Evolutionary conservation across 768 basidiomycete species (phyloP), one percentile per base, ranked within the genome.

Genomic region (Gloeophyllum trabeum): DNA sequence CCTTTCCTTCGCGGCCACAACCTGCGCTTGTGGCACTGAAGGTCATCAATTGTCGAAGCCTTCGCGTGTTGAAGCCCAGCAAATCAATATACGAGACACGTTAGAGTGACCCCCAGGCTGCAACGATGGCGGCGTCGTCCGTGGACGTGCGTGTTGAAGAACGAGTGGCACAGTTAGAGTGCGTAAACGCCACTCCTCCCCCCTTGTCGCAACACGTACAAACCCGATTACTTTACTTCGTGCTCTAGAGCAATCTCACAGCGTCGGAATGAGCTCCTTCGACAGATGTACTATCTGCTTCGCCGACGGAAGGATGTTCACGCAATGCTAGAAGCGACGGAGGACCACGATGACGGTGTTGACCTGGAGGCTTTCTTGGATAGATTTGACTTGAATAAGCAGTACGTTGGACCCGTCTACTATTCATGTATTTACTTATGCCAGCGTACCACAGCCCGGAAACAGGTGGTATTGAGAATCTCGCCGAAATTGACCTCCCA

Each of bases 261-360:
- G 37, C 76, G 75, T 49, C 67, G 84, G 57, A 80, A 82, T 77
- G 76, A 65, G 41, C 69, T 86, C 39, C 69, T 88, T 55, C 68
- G 69, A 34, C 73, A 86, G 57, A 77, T 88, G 75, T 81, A 73
- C 61, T 60, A 62, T 41, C 72, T 88, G 66, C 69, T 84, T 39
- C 69, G 66, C 43, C 66, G 66, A 43, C 71, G 73, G 51, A 63
- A 71, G 40, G 63, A 62, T 48, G 52, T 70, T 35, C 70, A 70
- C 19, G 46, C 62, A 24, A 47, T 69, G 28, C 53, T 72, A 23
- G 46, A n/a, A n/a, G n/a, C n/a, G n/a, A n/a, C 53, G 14, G 57
- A 65, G 19, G 65, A 67, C 25, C 58, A 65, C 38, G 66, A 65
- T 21, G 70, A 66, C 12, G 54, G 51, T 25, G 57, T 49, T 14